These are phyloP conservation scores for Pyrenopolyporus hunteri DNA, from an alignment of 495 filamentous ascomycete species.

Conservation along the genomic window DNA sequence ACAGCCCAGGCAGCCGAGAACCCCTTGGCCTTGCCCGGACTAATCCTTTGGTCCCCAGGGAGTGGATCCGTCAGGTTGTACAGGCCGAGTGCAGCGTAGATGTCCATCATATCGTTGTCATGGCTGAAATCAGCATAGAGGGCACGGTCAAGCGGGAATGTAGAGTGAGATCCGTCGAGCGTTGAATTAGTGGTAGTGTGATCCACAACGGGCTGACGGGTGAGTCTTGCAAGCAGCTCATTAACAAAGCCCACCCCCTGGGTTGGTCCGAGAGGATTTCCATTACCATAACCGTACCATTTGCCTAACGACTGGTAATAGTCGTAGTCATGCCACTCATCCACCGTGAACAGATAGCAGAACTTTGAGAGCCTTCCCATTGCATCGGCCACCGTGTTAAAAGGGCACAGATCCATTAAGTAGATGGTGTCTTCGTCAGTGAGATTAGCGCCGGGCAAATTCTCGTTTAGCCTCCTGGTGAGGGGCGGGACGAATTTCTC, in stretches of 20 bases:
- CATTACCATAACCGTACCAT: slow-evolving; percentile 78
- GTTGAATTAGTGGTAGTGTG: slow-evolving; percentile 75
- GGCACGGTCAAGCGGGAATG: slow-evolving; percentile 69
- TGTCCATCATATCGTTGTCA: slow-evolving; percentile 79
- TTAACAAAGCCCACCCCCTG: slow-evolving; percentile 86
- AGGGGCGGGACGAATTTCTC: slow-evolving; percentile 66
- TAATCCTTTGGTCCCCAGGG: slow-evolving; percentile 49
- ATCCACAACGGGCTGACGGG: slow-evolving; percentile 66
- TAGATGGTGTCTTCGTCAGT: slow-evolving; percentile 62
- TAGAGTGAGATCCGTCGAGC: slow-evolving; percentile 62
- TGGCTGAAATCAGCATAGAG: slow-evolving; percentile 89
- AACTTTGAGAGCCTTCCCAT: slow-evolving; percentile 61
- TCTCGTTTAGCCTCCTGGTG: slow-evolving; percentile 62
- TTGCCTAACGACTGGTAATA: slow-evolving; percentile 78
- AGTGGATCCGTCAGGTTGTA: slow-evolving; percentile 65
- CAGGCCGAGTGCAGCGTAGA: slow-evolving; percentile 75
- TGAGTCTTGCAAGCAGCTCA: slow-evolving; percentile 83
- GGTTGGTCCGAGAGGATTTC: slow-evolving; percentile 76
- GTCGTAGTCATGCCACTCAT: slow-evolving; percentile 77
- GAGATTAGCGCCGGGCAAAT: slow-evolving; percentile 67
- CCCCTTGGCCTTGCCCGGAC: slow-evolving; percentile 54
- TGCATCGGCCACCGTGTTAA: slow-evolving; percentile 68
- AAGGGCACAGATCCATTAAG: slow-evolving; percentile 88
- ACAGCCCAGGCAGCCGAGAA: slow-evolving; percentile 77
- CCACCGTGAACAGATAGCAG: slow-evolving; percentile 70